phyloP scores from a whole-genome alignment of 257 asterid genomes.

The Capsicum chinense region DNA sequence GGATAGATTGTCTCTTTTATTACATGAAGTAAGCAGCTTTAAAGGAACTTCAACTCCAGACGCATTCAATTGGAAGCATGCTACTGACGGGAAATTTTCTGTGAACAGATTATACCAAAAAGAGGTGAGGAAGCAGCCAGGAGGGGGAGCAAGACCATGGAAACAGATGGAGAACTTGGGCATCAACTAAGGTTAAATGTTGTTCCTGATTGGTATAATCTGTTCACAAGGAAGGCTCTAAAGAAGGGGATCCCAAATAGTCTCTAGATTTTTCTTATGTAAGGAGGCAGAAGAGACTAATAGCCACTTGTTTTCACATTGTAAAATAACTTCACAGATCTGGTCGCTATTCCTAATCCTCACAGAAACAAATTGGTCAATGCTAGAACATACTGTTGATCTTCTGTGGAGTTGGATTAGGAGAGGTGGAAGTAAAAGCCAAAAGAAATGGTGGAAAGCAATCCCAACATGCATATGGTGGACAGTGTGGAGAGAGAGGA shows the following conservation, averaged over 20 bases:
- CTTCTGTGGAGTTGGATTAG: neutral
- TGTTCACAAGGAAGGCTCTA: neutral
- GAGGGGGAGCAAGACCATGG: neutral
- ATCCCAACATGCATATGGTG: neutral
- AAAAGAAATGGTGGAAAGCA: constrained; percentile 10
- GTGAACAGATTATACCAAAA: neutral
- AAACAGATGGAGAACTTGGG: neutral
- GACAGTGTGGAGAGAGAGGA: neutral
- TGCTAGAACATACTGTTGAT: neutral
- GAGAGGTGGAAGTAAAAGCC: neutral
- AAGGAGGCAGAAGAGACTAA: constrained; percentile 9
- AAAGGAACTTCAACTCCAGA: neutral
- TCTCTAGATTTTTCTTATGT: neutral
- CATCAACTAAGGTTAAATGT: neutral
- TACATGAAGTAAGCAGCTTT: neutral
- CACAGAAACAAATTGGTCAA: neutral
- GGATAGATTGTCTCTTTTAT: neutral
- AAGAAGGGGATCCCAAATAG: neutral
- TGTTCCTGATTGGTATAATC: neutral
- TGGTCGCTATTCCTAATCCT: neutral
- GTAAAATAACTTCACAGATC: constrained; percentile 13
- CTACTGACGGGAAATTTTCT: neutral
- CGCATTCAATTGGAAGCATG: neutral
- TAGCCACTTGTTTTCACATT: neutral
- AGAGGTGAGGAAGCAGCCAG: neutral